Evolutionary conservation across 768 basidiomycete genomes (phyloP).

Genomic region (Pilatotrama ljubarskyi): DNA sequence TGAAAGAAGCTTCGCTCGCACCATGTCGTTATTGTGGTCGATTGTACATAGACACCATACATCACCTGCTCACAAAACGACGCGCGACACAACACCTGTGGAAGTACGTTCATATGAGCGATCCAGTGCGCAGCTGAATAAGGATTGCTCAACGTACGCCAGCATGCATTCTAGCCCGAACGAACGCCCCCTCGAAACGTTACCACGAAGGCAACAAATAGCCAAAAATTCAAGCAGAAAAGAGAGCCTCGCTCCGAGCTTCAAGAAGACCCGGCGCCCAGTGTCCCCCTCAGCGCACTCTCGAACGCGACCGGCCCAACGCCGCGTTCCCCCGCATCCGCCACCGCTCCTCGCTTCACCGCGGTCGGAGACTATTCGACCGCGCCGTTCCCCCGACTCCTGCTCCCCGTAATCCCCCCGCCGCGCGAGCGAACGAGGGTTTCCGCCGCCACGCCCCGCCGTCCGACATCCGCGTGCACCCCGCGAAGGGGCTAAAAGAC

Average conservation of each 20-base stretch:
- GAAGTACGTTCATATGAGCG: no score
- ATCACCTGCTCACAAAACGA: no score
- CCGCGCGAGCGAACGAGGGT: background rate
- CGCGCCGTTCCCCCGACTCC: conserved; percentile 19
- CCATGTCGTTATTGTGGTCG: no score
- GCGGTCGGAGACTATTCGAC: conserved; percentile 6
- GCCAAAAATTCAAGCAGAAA: conserved; percentile 13
- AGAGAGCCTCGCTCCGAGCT: conserved; percentile 1
- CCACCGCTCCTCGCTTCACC: conserved; percentile 19
- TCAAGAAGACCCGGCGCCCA: background rate
- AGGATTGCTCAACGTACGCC: no score
- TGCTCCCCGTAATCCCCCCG: conserved; percentile 23
- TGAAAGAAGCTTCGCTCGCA: no score
- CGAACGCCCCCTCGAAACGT: background rate
- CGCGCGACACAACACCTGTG: no score
- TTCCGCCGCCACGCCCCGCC: conserved; percentile 16
- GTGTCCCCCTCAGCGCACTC: conserved; percentile 13
- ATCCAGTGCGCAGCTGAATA: no score
- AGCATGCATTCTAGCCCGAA: no score
- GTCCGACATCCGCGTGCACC: conserved; percentile 8
- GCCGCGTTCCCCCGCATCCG: conserved; percentile 26
- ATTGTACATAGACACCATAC: no score
- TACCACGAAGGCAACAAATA: conserved; percentile 10
- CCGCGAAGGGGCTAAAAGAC: conserved; percentile 3
- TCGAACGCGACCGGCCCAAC: conserved; percentile 21